These are phyloP conservation scores for Fusarium hainanense DNA, from an alignment of 2,329 filamentous ascomycete genomes.

Conservation along the genomic window DNA sequence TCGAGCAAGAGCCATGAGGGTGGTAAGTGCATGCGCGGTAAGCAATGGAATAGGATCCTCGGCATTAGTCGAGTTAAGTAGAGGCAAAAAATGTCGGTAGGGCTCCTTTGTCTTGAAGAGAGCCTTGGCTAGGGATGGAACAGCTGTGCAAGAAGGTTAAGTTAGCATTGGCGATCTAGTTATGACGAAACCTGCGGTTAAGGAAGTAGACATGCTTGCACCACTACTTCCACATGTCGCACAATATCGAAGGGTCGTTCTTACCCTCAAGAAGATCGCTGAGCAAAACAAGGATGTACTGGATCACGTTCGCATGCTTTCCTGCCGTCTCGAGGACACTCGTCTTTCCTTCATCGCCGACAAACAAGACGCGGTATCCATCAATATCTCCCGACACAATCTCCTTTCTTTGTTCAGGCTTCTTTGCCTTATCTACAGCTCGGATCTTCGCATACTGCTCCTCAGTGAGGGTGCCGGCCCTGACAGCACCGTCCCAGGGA, in stretches of 20 bases:
- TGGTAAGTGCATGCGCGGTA: constrained; percentile 86
- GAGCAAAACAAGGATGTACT: constrained; percentile 92
- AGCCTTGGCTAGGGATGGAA: constrained; percentile 80
- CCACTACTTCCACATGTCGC: constrained; percentile 14
- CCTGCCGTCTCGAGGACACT: constrained; percentile 85
- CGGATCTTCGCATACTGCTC: constrained; percentile 95
- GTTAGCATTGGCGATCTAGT: constrained; percentile 31
- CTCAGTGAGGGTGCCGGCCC: constrained; percentile 93
- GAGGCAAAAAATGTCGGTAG: constrained; percentile 84
- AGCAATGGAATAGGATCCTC: constrained; percentile 89
- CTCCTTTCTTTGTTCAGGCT: constrained; percentile 82
- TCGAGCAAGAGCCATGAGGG: constrained; percentile 76
- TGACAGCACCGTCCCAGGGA: constrained; percentile 96
- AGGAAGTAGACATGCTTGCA: constrained; percentile 6
- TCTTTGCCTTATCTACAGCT: constrained; percentile 94
- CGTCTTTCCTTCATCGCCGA: constrained; percentile 76
- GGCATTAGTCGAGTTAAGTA: constrained; percentile 80
- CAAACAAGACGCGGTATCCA: constrained; percentile 82
- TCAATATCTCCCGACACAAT: constrained; percentile 82
- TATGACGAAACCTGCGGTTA: constrained; percentile 8
- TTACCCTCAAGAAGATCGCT: constrained; percentile 88
- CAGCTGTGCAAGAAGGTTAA: constrained; percentile 65
- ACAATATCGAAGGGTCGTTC: constrained; percentile 34
- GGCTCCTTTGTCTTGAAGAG: constrained; percentile 81
- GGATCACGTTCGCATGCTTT: constrained; percentile 89